Evolutionary conservation across 495 filamentous ascomycete genomes (phyloP).

Genomic region (Xylaria bambusicola): DNA sequence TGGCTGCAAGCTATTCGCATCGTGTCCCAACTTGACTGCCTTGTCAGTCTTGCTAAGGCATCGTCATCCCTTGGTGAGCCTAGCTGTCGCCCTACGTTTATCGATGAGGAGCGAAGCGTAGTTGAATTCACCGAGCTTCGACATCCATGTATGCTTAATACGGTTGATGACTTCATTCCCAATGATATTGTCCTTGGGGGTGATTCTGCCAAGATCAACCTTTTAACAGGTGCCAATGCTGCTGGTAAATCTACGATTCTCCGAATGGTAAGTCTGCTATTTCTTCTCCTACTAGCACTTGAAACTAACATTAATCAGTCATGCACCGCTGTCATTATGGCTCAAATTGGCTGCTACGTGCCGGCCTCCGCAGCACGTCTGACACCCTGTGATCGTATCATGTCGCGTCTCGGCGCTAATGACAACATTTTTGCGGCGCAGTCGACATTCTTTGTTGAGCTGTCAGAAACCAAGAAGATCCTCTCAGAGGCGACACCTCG

Average conservation of each 20-base stretch:
- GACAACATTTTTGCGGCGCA: slow-evolving; percentile 99
- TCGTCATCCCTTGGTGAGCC: slow-evolving; percentile 81
- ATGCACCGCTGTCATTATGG: slow-evolving; percentile 96
- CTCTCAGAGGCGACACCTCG: slow-evolving; percentile 92
- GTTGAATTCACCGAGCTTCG: slow-evolving; percentile 90
- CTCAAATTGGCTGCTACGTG: slow-evolving; percentile 95
- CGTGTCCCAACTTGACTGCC: slow-evolving; percentile 89
- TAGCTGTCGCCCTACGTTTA: slow-evolving; percentile 84
- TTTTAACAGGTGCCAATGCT: slow-evolving; percentile 95
- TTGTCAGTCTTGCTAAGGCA: slow-evolving; percentile 88
- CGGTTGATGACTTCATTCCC: slow-evolving; percentile 92
- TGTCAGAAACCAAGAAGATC: slow-evolving; percentile 98
- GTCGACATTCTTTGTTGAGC: slow-evolving; percentile 97
- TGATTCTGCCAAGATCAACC: slow-evolving; percentile 74
- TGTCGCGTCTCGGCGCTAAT: slow-evolving; percentile 97
- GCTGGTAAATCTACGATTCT: slow-evolving; percentile 98
- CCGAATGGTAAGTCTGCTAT: slow-evolving; percentile 71
- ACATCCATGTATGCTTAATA: slow-evolving; percentile 90
- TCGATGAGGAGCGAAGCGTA: slow-evolving; percentile 79
- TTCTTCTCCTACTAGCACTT: too few species aligned
- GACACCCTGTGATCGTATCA: slow-evolving; percentile 94
- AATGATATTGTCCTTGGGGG: slow-evolving; percentile 93
- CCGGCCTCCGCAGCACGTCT: slow-evolving; percentile 81
- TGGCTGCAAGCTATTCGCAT: slow-evolving; percentile 89
- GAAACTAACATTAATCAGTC: slow-evolving; percentile 48